Evolutionary conservation across 2,329 filamentous ascomycete genomes (phyloP), one percentile per base, ranked within the genome.

Genomic region (Neonectria ditissima): DNA sequence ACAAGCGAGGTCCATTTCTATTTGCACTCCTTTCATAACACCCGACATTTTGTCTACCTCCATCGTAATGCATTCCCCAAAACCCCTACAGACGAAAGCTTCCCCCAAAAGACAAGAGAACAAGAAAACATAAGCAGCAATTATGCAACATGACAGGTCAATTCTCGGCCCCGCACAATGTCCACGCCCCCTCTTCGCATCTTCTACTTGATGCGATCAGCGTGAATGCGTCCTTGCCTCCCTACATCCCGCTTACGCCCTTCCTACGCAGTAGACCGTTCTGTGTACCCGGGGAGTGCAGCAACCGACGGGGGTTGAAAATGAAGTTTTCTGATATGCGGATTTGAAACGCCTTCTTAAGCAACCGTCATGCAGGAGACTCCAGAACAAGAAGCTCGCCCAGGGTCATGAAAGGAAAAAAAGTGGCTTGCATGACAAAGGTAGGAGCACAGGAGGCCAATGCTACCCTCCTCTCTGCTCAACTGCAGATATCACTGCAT

Each of bases 91-190:
- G 34, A 41, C 52, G 52, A 60, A 45, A 62, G 53, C 47, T 47
- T 51, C 57, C 45, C 50, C 44, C 22, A 48, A 61, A 41, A 39
- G 56, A 48, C 45, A 45, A 55, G 32, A 47, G 39, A 61, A 65
- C 62, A 54, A 28, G 58, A 55, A 65, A 56, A 55, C 22, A 58
- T 43, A 53, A 52, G 58, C 58, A 54, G 52, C 66, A 65, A 65
- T 65, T 68, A 67, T 71, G 66, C 62, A 72, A 62, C 62, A 61
- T 69, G 63, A 69, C 55, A 66, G 53, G 69, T 66, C 69, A 68
- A 41, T 59, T 63, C 54, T 62, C 50, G 54, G 51, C 69, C 66
- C 71, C 65, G 61, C 67, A 64, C 67, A 37, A 26, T 32, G 24
- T 47, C 55, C 62, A 53, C 55, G 55, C 60, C 43, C 59, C 59